Percentiles rank a stretch among this genome's conserved stretches.
phyloP scores from a whole-genome alignment of 768 basidiomycete genomes.

The Kwoniella sp. region DNA sequence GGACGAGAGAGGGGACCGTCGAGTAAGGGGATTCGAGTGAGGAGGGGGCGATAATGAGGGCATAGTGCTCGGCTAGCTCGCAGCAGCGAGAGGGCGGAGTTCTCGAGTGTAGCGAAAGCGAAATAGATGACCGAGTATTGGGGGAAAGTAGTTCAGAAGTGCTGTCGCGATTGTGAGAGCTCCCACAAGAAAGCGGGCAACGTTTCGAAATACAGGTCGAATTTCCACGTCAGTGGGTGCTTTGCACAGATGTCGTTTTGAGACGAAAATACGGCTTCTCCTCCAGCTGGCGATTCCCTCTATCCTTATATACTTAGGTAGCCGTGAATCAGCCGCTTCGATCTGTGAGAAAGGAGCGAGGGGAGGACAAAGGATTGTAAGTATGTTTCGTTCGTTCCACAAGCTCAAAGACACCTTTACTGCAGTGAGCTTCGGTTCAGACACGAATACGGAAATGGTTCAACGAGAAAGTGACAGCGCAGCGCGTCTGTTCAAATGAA shows the following conservation, averaged over 20 bases:
- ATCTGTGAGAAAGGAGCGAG: not conserved
- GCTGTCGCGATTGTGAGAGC: too few species aligned
- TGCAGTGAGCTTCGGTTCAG: too few species aligned
- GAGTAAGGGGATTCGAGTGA: slow-evolving; percentile 11
- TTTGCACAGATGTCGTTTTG: too few species aligned
- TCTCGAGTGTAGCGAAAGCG: too few species aligned
- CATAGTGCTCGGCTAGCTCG: not conserved
- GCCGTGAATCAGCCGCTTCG: not conserved
- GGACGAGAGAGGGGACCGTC: slow-evolving; percentile 8
- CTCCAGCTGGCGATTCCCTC: too few species aligned
- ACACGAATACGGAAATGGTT: slow-evolving; percentile 1
- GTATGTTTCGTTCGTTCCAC: not conserved
- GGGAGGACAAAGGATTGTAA: not conserved
- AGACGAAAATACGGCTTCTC: too few species aligned
- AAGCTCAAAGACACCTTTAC: not conserved
- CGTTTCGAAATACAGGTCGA: too few species aligned
- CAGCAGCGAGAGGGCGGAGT: not conserved
- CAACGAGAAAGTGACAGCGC: not conserved
- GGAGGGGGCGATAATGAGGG: slow-evolving; percentile 1
- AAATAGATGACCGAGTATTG: too few species aligned
- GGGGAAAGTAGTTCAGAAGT: too few species aligned
- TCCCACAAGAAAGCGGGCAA: too few species aligned
- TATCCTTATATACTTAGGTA: too few species aligned
- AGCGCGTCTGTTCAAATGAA: not conserved
- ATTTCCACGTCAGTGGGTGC: too few species aligned